Conservation (phyloP, 2,329 filamentous ascomycete species). For the Pseudopyricularia cyperi region DNA sequence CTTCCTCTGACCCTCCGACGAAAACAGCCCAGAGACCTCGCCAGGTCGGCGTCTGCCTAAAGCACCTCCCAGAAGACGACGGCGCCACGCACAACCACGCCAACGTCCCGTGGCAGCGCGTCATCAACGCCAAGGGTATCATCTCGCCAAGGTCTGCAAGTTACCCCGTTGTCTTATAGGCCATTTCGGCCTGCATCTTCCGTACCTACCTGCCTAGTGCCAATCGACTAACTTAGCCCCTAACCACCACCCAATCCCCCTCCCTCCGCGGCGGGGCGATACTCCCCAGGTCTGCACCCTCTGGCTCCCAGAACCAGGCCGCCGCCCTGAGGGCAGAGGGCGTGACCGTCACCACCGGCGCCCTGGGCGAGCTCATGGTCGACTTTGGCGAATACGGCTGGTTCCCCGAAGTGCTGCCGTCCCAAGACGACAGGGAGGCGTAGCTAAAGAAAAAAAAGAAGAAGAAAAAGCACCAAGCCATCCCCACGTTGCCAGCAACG, state of each 20-base stretch:
- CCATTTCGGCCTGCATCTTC: no score
- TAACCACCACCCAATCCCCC: no score
- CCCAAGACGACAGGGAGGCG: constrained; percentile 13
- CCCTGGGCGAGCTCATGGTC: constrained; percentile 37
- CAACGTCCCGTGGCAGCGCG: constrained; percentile 89
- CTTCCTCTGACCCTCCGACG: background rate
- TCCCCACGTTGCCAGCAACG: no score
- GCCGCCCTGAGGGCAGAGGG: constrained; percentile 36
- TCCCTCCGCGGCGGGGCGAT: background rate
- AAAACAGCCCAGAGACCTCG: constrained; percentile 55
- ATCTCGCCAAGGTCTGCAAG: constrained; percentile 63
- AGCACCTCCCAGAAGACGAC: constrained; percentile 56
- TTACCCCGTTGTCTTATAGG: background rate
- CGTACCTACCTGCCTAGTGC: no score
- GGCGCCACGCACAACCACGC: constrained; percentile 49
- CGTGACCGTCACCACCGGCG: constrained; percentile 30
- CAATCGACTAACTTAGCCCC: background rate
- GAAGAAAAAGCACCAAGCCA: no score
- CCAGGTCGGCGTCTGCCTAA: constrained; percentile 83
- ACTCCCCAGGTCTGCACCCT: constrained; percentile 30
- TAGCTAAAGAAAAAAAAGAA: no score
- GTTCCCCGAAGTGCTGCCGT: constrained; percentile 39
- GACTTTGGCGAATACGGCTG: constrained; percentile 40
- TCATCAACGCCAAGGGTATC: constrained; percentile 74
- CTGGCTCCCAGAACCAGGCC: constrained; percentile 36